Percentiles rank a stretch among this genome's conserved stretches.
Evolutionary conservation across 2,329 filamentous ascomycete genomes (phyloP).

Genomic region (Aaosphaeria arxii): DNA sequence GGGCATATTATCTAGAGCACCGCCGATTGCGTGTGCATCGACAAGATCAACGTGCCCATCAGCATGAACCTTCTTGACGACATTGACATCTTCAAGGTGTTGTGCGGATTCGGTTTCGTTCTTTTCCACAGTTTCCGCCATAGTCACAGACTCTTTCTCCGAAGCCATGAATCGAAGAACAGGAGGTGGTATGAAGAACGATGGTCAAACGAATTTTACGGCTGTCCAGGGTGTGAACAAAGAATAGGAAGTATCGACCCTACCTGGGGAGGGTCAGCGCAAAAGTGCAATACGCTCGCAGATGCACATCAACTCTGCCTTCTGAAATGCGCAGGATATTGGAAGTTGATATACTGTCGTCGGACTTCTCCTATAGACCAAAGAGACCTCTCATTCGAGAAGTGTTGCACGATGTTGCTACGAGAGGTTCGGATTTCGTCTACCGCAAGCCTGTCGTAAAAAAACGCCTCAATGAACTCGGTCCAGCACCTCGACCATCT

Average conservation of each 20-base stretch:
- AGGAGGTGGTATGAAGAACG: background rate
- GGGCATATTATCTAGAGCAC: constrained; percentile 41
- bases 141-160: constrained; percentile 8
- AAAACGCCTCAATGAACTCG: too few relatives aligned
- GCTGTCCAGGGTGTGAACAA: too few relatives aligned
- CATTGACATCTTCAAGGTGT: constrained; percentile 14
- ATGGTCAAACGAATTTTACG: too few relatives aligned
- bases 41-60: constrained; percentile 45
- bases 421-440: too few relatives aligned
- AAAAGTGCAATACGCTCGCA: background rate
- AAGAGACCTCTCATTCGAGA: too few relatives aligned
- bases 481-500: background rate
- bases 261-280: background rate
- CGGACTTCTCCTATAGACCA: too few relatives aligned
- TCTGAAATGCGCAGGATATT: background rate
- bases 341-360: background rate
- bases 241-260: too few relatives aligned
- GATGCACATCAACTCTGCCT: background rate
- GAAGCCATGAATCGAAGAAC: constrained; percentile 6
- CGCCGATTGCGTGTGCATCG: constrained; percentile 43
- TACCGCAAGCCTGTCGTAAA: too few relatives aligned
- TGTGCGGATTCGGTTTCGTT: constrained; percentile 1
- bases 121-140: constrained; percentile 10
- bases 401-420: too few relatives aligned
- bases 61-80: constrained; percentile 30